These are phyloP conservation scores for Cordyceps cateniannulata DNA, from an alignment of 2,329 filamentous ascomycete genomes.

Conservation along the genomic window DNA sequence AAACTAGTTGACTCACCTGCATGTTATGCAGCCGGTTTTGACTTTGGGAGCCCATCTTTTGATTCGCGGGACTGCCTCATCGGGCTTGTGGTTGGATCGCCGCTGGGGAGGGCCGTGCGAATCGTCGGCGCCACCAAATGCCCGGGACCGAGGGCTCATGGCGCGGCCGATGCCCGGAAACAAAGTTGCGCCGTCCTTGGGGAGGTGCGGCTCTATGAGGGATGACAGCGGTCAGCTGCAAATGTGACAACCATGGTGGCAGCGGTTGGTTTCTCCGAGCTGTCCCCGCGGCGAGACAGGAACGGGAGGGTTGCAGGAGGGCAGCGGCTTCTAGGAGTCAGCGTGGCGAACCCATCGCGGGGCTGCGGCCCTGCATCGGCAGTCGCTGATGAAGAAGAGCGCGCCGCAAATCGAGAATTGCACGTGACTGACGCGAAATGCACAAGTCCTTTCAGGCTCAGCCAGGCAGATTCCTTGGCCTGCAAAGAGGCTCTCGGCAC, in stretches of 20 bases:
- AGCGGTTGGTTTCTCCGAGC: neutral
- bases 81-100: constrained; percentile 1
- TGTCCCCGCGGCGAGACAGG: neutral
- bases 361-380: neutral
- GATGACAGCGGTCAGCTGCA: neutral
- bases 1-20: neutral
- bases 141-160: neutral
- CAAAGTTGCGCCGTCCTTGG: no score
- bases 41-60: constrained; percentile 11
- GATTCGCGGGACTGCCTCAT: constrained; percentile 1
- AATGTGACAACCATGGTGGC: neutral
- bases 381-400: neutral
- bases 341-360: neutral
- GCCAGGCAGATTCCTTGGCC: no score
- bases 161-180: neutral
- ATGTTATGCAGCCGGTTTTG: constrained; percentile 7
- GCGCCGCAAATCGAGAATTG: neutral
- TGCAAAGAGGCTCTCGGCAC: neutral
- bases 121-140: neutral
- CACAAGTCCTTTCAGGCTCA: neutral
- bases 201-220: neutral
- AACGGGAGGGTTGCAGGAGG: neutral
- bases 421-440: neutral
- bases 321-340: no score
- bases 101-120: constrained; percentile 8